Percentiles rank a stretch among this genome's conserved stretches.
phyloP scores from a whole-genome alignment of 2,329 filamentous ascomycete genomes.

The Penicillium olsonii region DNA sequence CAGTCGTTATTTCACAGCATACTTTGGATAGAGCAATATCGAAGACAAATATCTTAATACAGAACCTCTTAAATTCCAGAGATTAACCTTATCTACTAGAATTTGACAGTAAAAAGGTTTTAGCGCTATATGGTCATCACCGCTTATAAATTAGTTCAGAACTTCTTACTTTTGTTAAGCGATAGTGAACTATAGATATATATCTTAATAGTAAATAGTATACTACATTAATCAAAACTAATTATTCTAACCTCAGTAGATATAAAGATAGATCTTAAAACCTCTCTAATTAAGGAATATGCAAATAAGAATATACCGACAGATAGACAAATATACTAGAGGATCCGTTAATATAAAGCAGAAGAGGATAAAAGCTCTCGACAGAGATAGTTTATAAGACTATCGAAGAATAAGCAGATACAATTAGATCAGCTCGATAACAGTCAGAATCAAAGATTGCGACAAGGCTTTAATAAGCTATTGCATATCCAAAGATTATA shows the following conservation, averaged over 20 bases:
- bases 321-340: conserved; percentile 26
- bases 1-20: conserved; percentile 29
- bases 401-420: conserved; percentile 20
- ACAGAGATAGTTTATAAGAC: conserved; percentile 18
- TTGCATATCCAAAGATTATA: too few relatives aligned
- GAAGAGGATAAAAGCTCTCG: conserved; percentile 14
- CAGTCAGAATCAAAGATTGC: conserved; percentile 1
- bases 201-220: conserved; percentile 25
- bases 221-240: too few relatives aligned
- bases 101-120: conserved; percentile 13
- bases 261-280: conserved; percentile 14
- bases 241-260: conserved; percentile 12
- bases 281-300: conserved; percentile 22
- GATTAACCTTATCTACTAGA: conserved; percentile 7
- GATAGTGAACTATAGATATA: conserved; percentile 35
- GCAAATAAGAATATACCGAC: conserved; percentile 20
- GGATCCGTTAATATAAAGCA: conserved; percentile 24
- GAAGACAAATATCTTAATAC: conserved; percentile 3
- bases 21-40: conserved; percentile 18
- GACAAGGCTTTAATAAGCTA: too few relatives aligned
- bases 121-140: conserved; percentile 29
- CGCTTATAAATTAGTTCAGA: conserved; percentile 20
- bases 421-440: conserved; percentile 17
- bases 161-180: conserved; percentile 19
- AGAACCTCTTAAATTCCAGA: conserved; percentile 6